Conservation (phyloP, 1,284 basidiomycete genomes). For the Irpex lacteus region DNA sequence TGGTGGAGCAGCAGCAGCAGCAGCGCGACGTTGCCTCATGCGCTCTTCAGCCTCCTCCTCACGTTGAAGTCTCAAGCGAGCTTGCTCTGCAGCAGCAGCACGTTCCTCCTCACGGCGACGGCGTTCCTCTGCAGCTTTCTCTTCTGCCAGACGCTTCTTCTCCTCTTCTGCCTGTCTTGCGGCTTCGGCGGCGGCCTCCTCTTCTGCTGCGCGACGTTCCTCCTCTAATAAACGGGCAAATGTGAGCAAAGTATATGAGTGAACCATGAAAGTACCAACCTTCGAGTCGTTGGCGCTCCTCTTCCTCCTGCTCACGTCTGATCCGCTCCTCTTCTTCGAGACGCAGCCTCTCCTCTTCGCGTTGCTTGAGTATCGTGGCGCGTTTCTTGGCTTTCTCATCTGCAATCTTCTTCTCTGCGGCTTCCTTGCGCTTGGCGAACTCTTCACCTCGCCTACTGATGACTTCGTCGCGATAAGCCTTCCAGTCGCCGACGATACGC, state of each 20-base stretch:
- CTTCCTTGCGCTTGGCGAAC: conserved; percentile 60
- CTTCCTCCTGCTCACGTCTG: conserved; percentile 47
- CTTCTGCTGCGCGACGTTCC: conserved; percentile 47
- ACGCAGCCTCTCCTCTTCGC: conserved; percentile 55
- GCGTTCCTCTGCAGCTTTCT: conserved; percentile 48
- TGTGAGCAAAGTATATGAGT: conserved; percentile 3
- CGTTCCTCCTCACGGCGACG: conserved; percentile 70
- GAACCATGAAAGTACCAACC: conserved; percentile 36
- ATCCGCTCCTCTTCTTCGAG: conserved; percentile 48
- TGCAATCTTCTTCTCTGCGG: conserved; percentile 72
- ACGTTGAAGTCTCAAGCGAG: conserved; percentile 61
- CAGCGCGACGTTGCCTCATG: conserved; percentile 27
- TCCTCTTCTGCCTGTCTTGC: conserved; percentile 41
- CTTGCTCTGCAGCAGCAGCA: conserved; percentile 53
- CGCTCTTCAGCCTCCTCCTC: conserved; percentile 80
- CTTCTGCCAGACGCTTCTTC: conserved; percentile 61
- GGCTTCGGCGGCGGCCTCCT: conserved; percentile 35
- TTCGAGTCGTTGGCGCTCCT: conserved; percentile 43
- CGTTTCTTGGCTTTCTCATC: conserved; percentile 83
- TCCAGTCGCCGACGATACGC: conserved; percentile 78
- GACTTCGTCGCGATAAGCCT: conserved; percentile 56
- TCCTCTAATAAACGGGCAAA: conserved; percentile 37
- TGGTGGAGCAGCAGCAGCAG: conserved; percentile 20
- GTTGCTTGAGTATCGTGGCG: conserved; percentile 49
- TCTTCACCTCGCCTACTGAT: conserved; percentile 69